Evolutionary conservation across 2,329 filamentous ascomycete genomes (phyloP).

Genomic region (Claviceps quebecensis): DNA sequence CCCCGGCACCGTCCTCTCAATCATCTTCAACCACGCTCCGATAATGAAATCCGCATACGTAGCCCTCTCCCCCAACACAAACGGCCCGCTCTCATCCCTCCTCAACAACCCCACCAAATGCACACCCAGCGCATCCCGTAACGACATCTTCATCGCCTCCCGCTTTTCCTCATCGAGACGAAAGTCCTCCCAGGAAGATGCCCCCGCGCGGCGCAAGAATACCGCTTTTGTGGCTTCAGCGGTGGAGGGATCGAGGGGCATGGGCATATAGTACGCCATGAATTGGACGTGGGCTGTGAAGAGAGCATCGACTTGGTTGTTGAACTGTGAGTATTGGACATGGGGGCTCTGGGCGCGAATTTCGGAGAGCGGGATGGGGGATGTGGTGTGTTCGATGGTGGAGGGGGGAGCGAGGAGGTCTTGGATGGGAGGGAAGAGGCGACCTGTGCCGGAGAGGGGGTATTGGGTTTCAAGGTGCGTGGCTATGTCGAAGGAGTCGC

Average conservation of each 20-base stretch:
- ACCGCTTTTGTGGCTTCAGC: slow-evolving; percentile 30
- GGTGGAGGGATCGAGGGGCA: slow-evolving; percentile 38
- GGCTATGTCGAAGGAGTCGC: slow-evolving; percentile 55
- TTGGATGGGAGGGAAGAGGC: slow-evolving; percentile 29
- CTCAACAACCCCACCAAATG: slow-evolving; percentile 27
- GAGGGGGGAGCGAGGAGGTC: slow-evolving; percentile 9
- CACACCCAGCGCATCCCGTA: slow-evolving; percentile 24
- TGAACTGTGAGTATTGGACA: slow-evolving; percentile 25
- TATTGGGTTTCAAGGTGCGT: slow-evolving; percentile 40
- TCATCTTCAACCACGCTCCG: slow-evolving; percentile 40
- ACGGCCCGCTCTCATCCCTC: slow-evolving; percentile 28
- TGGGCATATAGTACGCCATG: slow-evolving; percentile 25
- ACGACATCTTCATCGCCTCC: slow-evolving; percentile 21
- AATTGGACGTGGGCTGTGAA: slow-evolving; percentile 35
- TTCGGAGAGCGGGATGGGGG: slow-evolving; percentile 23
- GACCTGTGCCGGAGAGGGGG: slow-evolving; percentile 22
- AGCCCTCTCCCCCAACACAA: slow-evolving; percentile 28
- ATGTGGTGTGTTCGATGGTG: no score
- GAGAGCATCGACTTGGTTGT: slow-evolving; percentile 36
- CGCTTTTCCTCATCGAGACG: slow-evolving; percentile 23
- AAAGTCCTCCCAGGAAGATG: slow-evolving; percentile 31
- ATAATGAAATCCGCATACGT: slow-evolving; percentile 44
- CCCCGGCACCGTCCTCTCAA: slow-evolving; percentile 22
- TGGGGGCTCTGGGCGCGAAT: slow-evolving; percentile 11
- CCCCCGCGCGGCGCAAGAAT: slow-evolving; percentile 32